Evolutionary conservation across 805 yeast species (phyloP).

Genomic region (Cephaloascus albidus): DNA sequence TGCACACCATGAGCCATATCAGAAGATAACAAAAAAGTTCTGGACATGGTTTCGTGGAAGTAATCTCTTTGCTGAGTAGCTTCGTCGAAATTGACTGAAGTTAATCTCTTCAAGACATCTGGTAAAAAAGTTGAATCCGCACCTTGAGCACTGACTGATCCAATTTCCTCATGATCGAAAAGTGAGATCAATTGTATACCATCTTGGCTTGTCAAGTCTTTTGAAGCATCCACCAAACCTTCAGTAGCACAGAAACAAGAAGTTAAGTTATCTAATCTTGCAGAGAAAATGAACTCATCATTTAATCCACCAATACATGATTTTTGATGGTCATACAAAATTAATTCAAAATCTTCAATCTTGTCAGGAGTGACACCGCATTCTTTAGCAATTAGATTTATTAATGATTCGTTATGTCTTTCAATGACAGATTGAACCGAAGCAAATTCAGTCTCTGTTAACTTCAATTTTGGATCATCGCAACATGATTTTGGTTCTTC

Average conservation of each 20-base stretch:
- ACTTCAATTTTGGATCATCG: slow-evolving; percentile 37
- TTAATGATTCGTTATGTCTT: slow-evolving; percentile 70
- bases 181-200: slow-evolving; percentile 71
- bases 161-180: slow-evolving; percentile 95
- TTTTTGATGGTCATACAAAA: slow-evolving; percentile 77
- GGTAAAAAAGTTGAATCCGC: slow-evolving; percentile 91
- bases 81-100: slow-evolving; percentile 18
- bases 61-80: slow-evolving; percentile 15
- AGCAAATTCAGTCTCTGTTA: slow-evolving; percentile 45
- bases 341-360: slow-evolving; percentile 85
- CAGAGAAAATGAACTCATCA: slow-evolving; percentile 86
- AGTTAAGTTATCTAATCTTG: slow-evolving; percentile 84
- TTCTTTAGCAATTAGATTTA: slow-evolving; percentile 62
- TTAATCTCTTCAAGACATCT: slow-evolving; percentile 62
- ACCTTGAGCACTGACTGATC: slow-evolving; percentile 91
- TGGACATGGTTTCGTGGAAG: slow-evolving; percentile 50
- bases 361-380: slow-evolving; percentile 39
- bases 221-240: slow-evolving; percentile 53
- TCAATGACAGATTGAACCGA: slow-evolving; percentile 55
- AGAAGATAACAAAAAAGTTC: slow-evolving; percentile 82
- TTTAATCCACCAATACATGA: slow-evolving; percentile 81
- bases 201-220: slow-evolving; percentile 30
- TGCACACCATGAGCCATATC: slow-evolving; percentile 98
- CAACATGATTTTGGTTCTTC: slow-evolving; percentile 26
- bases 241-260: slow-evolving; percentile 75